Conservation (phyloP, 2,329 filamentous ascomycete species). For the Plenodomus biglobosus region DNA sequence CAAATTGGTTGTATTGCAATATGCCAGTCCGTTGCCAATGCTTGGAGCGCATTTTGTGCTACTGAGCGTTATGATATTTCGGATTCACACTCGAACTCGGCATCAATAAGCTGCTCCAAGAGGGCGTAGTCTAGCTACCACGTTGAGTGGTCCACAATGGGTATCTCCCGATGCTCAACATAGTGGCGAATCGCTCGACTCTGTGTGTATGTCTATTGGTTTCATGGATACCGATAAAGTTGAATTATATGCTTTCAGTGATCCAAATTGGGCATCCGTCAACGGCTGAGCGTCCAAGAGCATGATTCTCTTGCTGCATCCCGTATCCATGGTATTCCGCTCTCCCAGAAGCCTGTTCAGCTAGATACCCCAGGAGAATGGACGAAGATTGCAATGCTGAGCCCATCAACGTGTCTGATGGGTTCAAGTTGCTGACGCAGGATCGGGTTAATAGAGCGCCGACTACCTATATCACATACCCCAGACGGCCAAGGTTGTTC, state of each 20-base stretch:
- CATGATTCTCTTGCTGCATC: constrained; percentile 1
- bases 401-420: constrained; percentile 9
- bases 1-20: constrained; percentile 10
- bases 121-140: constrained; percentile 16
- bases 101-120: constrained; percentile 3
- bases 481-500: constrained; percentile 4
- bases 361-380: constrained; percentile 1
- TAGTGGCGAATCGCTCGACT: constrained; percentile 2
- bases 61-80: not conserved
- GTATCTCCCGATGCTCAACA: constrained; percentile 6
- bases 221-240: not conserved
- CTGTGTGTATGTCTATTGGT: not conserved
- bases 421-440: constrained; percentile 25
- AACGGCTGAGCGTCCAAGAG: not conserved
- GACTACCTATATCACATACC: constrained; percentile 10
- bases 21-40: constrained; percentile 3
- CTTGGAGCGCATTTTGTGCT: not conserved
- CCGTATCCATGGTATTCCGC: constrained; percentile 2
- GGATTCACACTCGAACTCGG: not conserved
- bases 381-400: constrained; percentile 6
- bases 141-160: constrained; percentile 2
- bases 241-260: not conserved
- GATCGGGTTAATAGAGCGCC: constrained; percentile 18
- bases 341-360: constrained; percentile 7
- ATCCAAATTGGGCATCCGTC: not conserved